Conservation (phyloP, 129 eudicot genomes). For the Artemisia annua region DNA sequence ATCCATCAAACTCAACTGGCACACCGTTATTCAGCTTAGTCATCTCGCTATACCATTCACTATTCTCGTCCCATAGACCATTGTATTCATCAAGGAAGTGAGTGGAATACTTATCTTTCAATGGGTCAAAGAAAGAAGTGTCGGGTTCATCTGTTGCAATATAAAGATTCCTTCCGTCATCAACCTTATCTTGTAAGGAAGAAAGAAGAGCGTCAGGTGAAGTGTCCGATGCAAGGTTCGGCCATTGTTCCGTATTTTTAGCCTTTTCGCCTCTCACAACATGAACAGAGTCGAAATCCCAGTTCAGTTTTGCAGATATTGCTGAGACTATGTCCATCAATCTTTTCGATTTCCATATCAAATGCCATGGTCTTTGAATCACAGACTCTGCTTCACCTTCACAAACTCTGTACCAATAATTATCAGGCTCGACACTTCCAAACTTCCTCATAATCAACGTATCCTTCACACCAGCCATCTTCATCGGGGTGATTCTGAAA, state of each 20-base stretch:
- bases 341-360: constrained; percentile 83
- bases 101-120: constrained; percentile 77
- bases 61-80: constrained; percentile 71
- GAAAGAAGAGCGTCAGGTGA: constrained; percentile 74
- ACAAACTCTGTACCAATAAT: constrained; percentile 92
- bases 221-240: constrained; percentile 73
- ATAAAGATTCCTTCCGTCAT: constrained; percentile 69
- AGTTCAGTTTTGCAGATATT: constrained; percentile 67
- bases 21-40: constrained; percentile 70
- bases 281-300: constrained; percentile 95
- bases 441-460: constrained; percentile 81
- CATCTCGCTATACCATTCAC: constrained; percentile 82
- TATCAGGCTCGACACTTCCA: constrained; percentile 84
- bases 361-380: constrained; percentile 78
- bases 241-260: constrained; percentile 66
- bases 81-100: constrained; percentile 85
- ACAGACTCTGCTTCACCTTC: constrained; percentile 86
- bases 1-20: constrained; percentile 94
- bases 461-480: constrained; percentile 57
- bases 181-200: constrained; percentile 58
- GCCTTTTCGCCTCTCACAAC: constrained; percentile 89
- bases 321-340: constrained; percentile 80
- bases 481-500: constrained; percentile 60
- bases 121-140: constrained; percentile 68
- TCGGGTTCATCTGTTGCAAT: constrained; percentile 81